Base-by-base conservation (phyloP, 202 grass and related monocot genomes). In the Hordeum pubiflorum region DNA sequence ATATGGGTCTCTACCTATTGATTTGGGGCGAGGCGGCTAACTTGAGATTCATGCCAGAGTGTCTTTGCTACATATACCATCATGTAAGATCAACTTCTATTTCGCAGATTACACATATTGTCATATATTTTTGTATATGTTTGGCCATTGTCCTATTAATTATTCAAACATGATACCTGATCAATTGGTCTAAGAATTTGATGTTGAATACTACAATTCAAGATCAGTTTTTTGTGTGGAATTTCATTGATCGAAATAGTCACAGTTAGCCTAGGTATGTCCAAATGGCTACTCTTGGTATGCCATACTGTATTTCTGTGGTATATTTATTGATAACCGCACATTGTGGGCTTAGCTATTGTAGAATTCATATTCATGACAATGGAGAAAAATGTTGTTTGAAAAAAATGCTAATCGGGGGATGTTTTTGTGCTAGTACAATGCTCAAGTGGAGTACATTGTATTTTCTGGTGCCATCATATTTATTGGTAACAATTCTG, bases 21-120 rank as follows among this genome's bases (percentile, higher is more conserved):
- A 93, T 98, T 81, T 98, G 96, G 96, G 92, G 96, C 43, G 96
- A 98, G 85, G 96, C 92, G 6, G 96, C 96, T 79, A 98, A 98
- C 68, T 90, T 98, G 82, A 94, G 96, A 79, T 98, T 98, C 80
- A 95, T 98, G 96, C 96, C 96, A 48, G 96, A 98, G 60, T 98
- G 95, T 82, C 89, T 95, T 40, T 93, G 92, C 71, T 98, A 97
- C 84, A 97, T 97, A 80, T 97, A 94, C 81, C 95, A 98, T 89
- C 95, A 98, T 91, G 95, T 98, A 95, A 86, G 92, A 61, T 80
- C 40, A 73, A 46, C 67, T 82, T 82, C 9, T 77, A 24, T 43
- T 69, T 81, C 22, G 15, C 40, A 58, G 33, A 38, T 56, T 67
- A 29, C 7, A 38, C n/a, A 11, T 46, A 23, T 22, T 8, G 46